These are phyloP conservation scores for Talaromyces stipitatus DNA, from an alignment of 495 filamentous ascomycete species.

Conservation along the genomic window DNA sequence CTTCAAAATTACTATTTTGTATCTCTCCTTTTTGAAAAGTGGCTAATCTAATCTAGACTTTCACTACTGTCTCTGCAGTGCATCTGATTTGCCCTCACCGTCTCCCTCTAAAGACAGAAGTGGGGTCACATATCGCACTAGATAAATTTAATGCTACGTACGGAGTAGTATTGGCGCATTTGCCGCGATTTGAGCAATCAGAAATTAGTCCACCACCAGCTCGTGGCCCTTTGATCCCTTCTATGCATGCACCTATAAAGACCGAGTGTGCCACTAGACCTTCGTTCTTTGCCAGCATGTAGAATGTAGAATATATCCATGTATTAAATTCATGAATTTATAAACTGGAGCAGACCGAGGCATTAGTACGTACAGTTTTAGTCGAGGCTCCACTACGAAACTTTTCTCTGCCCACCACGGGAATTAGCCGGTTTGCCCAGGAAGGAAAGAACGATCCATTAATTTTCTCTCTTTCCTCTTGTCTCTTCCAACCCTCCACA, in stretches of 20 bases:
- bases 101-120: background rate
- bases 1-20: too few species aligned
- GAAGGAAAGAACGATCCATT: background rate
- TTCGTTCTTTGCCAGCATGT: background rate
- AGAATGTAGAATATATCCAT: background rate
- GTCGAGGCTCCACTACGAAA: background rate
- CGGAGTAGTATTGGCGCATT: constrained; percentile 1
- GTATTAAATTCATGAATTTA: too few species aligned
- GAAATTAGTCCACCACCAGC: background rate
- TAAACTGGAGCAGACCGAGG: too few species aligned
- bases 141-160: background rate
- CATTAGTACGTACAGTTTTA: background rate
- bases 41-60: too few species aligned
- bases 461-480: background rate
- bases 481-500: background rate
- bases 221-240: background rate
- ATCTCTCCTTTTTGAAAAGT: too few species aligned
- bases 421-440: background rate
- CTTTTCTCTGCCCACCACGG: background rate
- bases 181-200: constrained; percentile 2
- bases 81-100: too few species aligned
- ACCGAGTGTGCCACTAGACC: background rate
- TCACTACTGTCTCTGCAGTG: too few species aligned
- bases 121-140: background rate
- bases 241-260: background rate